Evolutionary conservation across 768 basidiomycete genomes (phyloP).

Genomic region (Phanerochaete carnosa): DNA sequence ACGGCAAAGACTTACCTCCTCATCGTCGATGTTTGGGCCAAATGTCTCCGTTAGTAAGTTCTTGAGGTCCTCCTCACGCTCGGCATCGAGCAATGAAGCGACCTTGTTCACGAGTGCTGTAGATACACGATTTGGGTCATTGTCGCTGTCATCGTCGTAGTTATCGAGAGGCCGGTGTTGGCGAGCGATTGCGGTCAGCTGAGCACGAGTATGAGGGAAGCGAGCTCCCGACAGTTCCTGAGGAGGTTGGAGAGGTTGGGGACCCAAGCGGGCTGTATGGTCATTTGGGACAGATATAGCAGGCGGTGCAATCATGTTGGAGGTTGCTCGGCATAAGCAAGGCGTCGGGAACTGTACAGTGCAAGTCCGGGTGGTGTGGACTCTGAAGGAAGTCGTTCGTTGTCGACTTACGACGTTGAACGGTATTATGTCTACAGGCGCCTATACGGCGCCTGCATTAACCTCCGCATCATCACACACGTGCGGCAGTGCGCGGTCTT

Average conservation of each 20-base stretch:
- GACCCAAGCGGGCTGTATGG: conserved; percentile 16
- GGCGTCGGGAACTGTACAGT: not conserved
- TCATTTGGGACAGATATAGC: conserved; percentile 23
- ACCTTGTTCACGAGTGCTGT: conserved; percentile 67
- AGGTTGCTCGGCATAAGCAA: conserved; percentile 10
- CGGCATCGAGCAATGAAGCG: conserved; percentile 67
- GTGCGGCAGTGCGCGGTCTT: not conserved
- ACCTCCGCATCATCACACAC: conserved; percentile 4
- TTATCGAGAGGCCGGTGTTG: conserved; percentile 63
- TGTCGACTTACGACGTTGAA: not conserved
- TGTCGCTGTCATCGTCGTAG: conserved; percentile 52
- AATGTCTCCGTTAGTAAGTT: conserved; percentile 65
- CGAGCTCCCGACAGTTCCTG: conserved; percentile 28
- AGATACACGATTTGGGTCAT: conserved; percentile 51
- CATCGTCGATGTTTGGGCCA: conserved; percentile 53
- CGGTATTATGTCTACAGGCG: conserved; percentile 2
- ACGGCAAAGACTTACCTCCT: conserved; percentile 46
- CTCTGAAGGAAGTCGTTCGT: not conserved
- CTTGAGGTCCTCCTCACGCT: conserved; percentile 88
- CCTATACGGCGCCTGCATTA: not conserved
- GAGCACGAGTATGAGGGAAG: conserved; percentile 82
- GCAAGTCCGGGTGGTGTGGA: not conserved
- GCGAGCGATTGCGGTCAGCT: conserved; percentile 69
- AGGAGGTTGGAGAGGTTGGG: conserved; percentile 12
- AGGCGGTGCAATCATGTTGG: conserved; percentile 21